Evolutionary conservation across 2,329 filamentous ascomycete species (phyloP).

Genomic region (Celoporthe dispersa): DNA sequence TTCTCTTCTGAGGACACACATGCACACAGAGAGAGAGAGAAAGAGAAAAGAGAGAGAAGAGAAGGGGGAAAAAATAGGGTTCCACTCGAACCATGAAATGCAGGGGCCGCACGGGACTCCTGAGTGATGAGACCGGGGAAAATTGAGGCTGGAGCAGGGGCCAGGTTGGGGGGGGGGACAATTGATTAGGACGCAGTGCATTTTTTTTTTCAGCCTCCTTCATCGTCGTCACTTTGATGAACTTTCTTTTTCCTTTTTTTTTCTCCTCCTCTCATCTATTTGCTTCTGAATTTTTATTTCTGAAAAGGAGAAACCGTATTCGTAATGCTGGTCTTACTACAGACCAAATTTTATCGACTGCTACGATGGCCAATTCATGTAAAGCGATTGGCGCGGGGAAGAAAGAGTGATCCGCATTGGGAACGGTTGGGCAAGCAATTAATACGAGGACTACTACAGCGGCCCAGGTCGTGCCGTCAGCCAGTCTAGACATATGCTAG

Average conservation of each 20-base stretch:
- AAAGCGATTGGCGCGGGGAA: background rate
- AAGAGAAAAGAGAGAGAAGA: background rate
- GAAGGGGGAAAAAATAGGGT: background rate
- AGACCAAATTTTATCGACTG: background rate
- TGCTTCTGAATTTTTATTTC: background rate
- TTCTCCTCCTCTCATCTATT: background rate
- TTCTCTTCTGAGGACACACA: background rate
- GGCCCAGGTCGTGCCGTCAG: background rate
- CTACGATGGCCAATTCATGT: background rate
- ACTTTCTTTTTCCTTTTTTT: background rate
- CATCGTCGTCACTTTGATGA: background rate
- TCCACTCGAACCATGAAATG: conserved; percentile 8
- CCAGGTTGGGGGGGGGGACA: too few relatives aligned
- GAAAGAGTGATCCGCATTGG: background rate
- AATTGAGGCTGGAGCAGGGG: conserved; percentile 1
- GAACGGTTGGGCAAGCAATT: background rate
- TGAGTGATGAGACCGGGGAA: conserved; percentile 20
- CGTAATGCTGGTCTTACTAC: background rate
- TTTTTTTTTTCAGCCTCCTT: conserved; percentile 24
- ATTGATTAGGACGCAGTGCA: background rate
- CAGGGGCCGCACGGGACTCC: conserved; percentile 26
- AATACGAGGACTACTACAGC: background rate
- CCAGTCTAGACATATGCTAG: background rate
- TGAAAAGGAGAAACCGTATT: background rate
- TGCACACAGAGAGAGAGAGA: background rate